These are phyloP conservation scores for Pseudomassariella vexata DNA, from an alignment of 2,329 filamentous ascomycete species.

Conservation along the genomic window DNA sequence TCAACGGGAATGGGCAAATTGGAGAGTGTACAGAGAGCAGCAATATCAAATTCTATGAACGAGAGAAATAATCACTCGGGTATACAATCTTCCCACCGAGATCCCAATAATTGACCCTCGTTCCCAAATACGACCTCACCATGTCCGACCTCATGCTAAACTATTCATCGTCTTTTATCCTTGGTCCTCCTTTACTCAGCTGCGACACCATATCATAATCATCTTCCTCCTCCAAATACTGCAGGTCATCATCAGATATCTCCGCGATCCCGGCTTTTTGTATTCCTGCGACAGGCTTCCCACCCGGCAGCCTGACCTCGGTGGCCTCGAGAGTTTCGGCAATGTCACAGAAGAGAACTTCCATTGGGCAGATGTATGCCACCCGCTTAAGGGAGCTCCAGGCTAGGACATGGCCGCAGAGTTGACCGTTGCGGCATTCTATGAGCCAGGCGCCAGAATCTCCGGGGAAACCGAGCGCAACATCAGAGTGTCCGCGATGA, in stretches of 20 bases:
- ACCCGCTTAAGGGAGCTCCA: constrained; percentile 76
- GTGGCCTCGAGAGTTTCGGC: constrained; percentile 67
- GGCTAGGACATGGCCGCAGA: constrained; percentile 87
- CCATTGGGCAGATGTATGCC: constrained; percentile 94
- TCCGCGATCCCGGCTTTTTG: constrained; percentile 12
- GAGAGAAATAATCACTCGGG: too few relatives aligned
- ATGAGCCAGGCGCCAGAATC: constrained; percentile 94
- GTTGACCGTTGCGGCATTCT: constrained; percentile 67
- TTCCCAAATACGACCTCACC: too few relatives aligned
- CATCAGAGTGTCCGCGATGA: constrained; percentile 12
- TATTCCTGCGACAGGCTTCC: constrained; percentile 32
- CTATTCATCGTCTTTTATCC: too few relatives aligned
- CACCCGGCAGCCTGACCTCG: constrained; percentile 66
- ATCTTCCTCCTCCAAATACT: constrained; percentile 18
- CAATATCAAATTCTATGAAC: too few relatives aligned
- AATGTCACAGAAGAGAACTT: constrained; percentile 81
- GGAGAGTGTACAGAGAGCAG: too few relatives aligned
- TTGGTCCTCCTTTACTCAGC: too few relatives aligned
- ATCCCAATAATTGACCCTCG: too few relatives aligned
- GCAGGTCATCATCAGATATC: constrained; percentile 16
- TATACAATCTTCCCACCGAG: too few relatives aligned
- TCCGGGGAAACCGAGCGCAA: constrained; percentile 65
- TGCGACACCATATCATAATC: constrained; percentile 8
- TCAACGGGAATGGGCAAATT: too few relatives aligned
- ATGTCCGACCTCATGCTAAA: too few relatives aligned